Evolutionary conservation across 805 yeast genomes (phyloP).

Genomic region (Diddensiella santjacobensis): DNA sequence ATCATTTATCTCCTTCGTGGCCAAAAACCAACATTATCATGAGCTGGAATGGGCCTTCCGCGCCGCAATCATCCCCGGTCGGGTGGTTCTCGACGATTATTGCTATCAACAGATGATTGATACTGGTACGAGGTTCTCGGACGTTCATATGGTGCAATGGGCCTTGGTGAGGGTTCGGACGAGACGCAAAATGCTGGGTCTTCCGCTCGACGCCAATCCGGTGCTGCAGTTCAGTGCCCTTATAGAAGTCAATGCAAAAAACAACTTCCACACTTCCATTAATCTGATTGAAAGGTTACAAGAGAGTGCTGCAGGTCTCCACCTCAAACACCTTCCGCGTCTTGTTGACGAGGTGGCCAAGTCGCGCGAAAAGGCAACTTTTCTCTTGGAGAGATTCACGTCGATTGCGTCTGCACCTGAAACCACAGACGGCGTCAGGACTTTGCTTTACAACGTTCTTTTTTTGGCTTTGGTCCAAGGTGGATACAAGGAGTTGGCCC

Average conservation of each 20-base stretch:
- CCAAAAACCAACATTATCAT: constrained; percentile 23
- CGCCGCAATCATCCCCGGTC: constrained; percentile 30
- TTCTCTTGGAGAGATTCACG: neutral
- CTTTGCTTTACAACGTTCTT: constrained; percentile 26
- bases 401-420: constrained; percentile 12
- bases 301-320: constrained; percentile 18
- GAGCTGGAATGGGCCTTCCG: constrained; percentile 29
- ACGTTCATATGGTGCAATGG: constrained; percentile 30
- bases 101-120: constrained; percentile 26
- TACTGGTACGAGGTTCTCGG: constrained; percentile 28
- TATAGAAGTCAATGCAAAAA: constrained; percentile 16
- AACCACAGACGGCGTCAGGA: constrained; percentile 18
- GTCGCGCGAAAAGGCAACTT: neutral
- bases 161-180: constrained; percentile 28
- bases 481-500: neutral
- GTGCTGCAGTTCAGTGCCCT: constrained; percentile 9
- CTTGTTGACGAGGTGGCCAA: constrained; percentile 18
- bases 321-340: constrained; percentile 23
- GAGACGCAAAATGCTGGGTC: constrained; percentile 7
- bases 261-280: constrained; percentile 17
- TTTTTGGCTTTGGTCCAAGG: constrained; percentile 11
- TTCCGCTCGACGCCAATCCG: neutral
- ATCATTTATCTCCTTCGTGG: constrained; percentile 24
- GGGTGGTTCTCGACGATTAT: constrained; percentile 31
- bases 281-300: constrained; percentile 24